Conservation (phyloP, 164 flowering plant genomes). For the Kingdonia uniflora region DNA sequence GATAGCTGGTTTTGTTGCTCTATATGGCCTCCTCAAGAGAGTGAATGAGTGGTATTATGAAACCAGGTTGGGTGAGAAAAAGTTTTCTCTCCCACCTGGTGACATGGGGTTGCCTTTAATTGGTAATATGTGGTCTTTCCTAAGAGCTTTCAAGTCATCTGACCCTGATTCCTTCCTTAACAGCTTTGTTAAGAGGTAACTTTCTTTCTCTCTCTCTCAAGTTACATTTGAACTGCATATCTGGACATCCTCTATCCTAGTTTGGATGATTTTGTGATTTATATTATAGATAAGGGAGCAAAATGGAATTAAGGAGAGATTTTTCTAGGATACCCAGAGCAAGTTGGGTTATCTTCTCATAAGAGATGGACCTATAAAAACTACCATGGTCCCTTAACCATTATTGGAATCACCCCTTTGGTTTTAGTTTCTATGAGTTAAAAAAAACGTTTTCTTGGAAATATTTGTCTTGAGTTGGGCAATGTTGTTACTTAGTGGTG, state of each 20-base stretch:
- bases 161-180: conserved; percentile 76
- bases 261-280: neutral
- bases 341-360: too few relatives aligned
- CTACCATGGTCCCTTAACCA: too few relatives aligned
- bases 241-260: neutral
- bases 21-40: conserved; percentile 25
- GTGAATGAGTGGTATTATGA: conserved; percentile 52
- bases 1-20: conserved; percentile 15
- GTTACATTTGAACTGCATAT: neutral
- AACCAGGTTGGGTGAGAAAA: conserved; percentile 35
- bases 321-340: too few relatives aligned
- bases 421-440: too few relatives aligned
- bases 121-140: conserved; percentile 81
- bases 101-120: conserved; percentile 80
- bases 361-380: too few relatives aligned
- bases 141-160: conserved; percentile 61
- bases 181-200: conserved; percentile 41
- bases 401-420: too few relatives aligned
- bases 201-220: conserved; percentile 10
- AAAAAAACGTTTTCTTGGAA: too few relatives aligned
- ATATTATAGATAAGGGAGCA: too few relatives aligned
- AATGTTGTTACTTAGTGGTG: too few relatives aligned
- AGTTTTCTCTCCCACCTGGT: conserved; percentile 61
- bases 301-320: too few relatives aligned
- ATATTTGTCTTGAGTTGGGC: too few relatives aligned